Evolutionary conservation across 2,329 filamentous ascomycete species (phyloP).

Genomic region (Pseudogymnoascus pannorum): DNA sequence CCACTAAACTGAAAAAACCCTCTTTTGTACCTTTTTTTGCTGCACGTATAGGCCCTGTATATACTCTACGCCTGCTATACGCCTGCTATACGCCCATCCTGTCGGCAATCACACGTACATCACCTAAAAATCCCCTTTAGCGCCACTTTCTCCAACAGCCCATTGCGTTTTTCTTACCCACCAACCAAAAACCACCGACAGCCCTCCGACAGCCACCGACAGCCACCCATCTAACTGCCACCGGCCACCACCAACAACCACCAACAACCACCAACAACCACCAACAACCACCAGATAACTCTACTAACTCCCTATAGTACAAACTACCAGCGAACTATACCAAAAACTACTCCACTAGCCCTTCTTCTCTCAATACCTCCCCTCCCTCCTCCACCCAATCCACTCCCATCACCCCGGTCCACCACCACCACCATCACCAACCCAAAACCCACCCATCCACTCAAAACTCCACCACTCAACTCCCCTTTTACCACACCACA

Average conservation of each 20-base stretch:
- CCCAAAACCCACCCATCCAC: neutral
- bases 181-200: neutral
- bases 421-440: slow-evolving; percentile 13
- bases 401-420: slow-evolving; percentile 9
- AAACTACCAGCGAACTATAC: too few species aligned
- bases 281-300: too few species aligned
- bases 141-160: neutral
- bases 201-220: too few species aligned
- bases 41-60: too few species aligned
- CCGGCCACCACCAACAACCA: too few species aligned
- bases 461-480: slow-evolving; percentile 12
- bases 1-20: neutral
- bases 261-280: too few species aligned
- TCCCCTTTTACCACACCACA: neutral
- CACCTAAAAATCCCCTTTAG: neutral
- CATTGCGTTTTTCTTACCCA: neutral
- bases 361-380: neutral
- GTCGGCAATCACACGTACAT: neutral
- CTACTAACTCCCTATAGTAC: too few species aligned
- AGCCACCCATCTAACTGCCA: too few species aligned
- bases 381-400: slow-evolving; percentile 12
- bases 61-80: too few species aligned
- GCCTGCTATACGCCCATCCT: neutral
- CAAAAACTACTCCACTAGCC: too few species aligned
- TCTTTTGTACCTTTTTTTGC: too few species aligned